These are phyloP conservation scores for Phytophthora litchii DNA, from an alignment of 352 stramenopile species.

Conservation along the genomic window DNA sequence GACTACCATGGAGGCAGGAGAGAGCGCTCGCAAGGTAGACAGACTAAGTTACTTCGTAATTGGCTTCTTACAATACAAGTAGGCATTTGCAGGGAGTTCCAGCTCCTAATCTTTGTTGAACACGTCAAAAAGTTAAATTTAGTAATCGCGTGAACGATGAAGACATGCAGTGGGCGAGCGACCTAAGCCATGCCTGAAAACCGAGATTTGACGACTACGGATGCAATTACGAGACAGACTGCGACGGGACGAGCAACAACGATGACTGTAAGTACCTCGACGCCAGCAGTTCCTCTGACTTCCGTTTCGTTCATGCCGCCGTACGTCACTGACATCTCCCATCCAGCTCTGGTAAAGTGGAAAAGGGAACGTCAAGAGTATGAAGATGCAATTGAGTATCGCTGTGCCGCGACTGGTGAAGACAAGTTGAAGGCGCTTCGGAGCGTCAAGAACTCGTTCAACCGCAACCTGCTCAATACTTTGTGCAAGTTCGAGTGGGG, in stretches of 20 bases:
- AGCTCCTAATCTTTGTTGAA: conserved; percentile 9
- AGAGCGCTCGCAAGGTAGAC: neutral
- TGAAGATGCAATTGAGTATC: conserved; percentile 21
- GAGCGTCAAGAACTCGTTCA: conserved; percentile 23
- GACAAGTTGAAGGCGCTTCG: conserved; percentile 11
- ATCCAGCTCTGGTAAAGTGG: conserved; percentile 25
- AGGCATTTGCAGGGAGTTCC: conserved; percentile 2
- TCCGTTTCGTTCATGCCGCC: conserved; percentile 16
- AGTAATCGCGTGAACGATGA: conserved; percentile 8
- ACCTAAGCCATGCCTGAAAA: neutral
- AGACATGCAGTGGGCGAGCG: neutral
- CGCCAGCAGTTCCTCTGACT: neutral
- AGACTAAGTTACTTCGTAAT: neutral
- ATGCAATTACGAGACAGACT: no score
- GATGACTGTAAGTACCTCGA: neutral
- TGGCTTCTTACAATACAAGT: conserved; percentile 1
- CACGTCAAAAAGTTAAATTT: conserved; percentile 11
- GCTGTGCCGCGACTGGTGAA: conserved; percentile 11
- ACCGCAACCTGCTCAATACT: conserved; percentile 11
- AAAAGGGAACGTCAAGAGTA: conserved; percentile 25
- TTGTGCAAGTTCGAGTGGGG: conserved; percentile 31
- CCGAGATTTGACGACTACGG: neutral
- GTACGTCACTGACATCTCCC: conserved; percentile 9
- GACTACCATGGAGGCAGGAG: neutral
- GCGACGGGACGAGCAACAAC: neutral